Conservation (phyloP, 805 yeast genomes). For the Cyberlindnera suaveolens region DNA sequence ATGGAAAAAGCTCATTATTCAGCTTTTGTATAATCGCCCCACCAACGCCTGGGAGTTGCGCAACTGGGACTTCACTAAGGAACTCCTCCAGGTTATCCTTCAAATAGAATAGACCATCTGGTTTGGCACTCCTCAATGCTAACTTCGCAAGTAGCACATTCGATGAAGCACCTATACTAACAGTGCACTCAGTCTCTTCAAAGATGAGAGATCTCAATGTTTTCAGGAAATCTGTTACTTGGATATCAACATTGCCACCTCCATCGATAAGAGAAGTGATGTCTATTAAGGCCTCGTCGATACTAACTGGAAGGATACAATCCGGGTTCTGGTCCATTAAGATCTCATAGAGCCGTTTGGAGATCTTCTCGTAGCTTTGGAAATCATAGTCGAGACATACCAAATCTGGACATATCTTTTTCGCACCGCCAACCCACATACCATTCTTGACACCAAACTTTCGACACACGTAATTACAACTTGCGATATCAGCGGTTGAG, state of each 20-base stretch:
- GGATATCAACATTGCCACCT: conserved; percentile 17
- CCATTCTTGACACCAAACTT: conserved; percentile 77
- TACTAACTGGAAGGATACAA: conserved; percentile 63
- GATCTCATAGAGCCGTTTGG: conserved; percentile 58
- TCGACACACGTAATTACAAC: conserved; percentile 88
- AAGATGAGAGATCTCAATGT: conserved; percentile 33
- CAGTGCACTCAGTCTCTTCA: conserved; percentile 49
- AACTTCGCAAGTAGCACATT: conserved; percentile 77
- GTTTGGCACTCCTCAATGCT: conserved; percentile 71
- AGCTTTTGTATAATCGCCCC: conserved; percentile 43
- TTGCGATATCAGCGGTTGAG: conserved; percentile 72
- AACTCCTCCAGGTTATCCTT: conserved; percentile 29
- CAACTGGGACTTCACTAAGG: conserved; percentile 22
- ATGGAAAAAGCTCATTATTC: conserved; percentile 24
- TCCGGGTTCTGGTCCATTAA: conserved; percentile 38
- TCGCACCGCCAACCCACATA: conserved; percentile 79
- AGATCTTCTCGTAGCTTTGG: conserved; percentile 58
- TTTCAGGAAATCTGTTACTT: conserved; percentile 23
- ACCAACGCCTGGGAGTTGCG: conserved; percentile 62
- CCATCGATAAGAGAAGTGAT: conserved; percentile 32
- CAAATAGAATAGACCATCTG: conserved; percentile 53
- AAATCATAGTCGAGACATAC: conserved; percentile 67
- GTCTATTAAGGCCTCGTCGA: conserved; percentile 88
- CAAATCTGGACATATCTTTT: conserved; percentile 56
- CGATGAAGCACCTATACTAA: conserved; percentile 72